A percentile compares a stretch with the other conserved stretches of the same genome.
phyloP scores from a whole-genome alignment of 2,329 filamentous ascomycete species.

The Monosporascus sp. region DNA sequence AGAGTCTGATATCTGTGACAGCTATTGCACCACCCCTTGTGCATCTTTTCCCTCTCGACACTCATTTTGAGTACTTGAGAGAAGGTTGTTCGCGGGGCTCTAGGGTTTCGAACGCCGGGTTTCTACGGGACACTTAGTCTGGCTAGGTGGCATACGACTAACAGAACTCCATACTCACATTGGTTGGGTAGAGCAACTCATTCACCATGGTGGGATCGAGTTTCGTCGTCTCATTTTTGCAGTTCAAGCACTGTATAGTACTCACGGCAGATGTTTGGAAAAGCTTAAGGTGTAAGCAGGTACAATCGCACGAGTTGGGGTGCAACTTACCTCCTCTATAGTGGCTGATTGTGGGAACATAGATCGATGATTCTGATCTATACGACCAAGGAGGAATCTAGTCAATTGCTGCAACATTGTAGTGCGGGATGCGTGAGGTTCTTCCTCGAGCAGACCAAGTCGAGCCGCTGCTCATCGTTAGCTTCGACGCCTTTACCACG shows the following conservation, averaged over 20 bases:
- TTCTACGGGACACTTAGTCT: constrained; percentile 33
- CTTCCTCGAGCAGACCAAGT: constrained; percentile 79
- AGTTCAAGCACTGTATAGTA: constrained; percentile 78
- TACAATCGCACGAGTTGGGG: background rate
- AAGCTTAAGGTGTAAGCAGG: constrained; percentile 32
- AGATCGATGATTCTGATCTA: constrained; percentile 69
- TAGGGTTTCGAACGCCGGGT: constrained; percentile 40
- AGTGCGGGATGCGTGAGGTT: constrained; percentile 66
- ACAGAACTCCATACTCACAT: constrained; percentile 24
- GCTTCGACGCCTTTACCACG: constrained; percentile 2
- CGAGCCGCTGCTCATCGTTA: constrained; percentile 50
- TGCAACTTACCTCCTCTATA: constrained; percentile 61
- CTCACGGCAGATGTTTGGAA: constrained; percentile 67
- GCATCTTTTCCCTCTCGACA: constrained; percentile 82
- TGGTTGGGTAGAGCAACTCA: constrained; percentile 74
- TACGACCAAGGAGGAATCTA: constrained; percentile 77
- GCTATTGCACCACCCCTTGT: constrained; percentile 86
- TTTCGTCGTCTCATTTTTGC: constrained; percentile 77
- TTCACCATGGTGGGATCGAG: constrained; percentile 76
- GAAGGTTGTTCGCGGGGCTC: constrained; percentile 60
- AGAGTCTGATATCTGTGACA: constrained; percentile 90
- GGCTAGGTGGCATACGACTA: background rate
- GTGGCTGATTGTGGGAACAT: constrained; percentile 56
- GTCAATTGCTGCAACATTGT: constrained; percentile 82
- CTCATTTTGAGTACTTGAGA: constrained; percentile 89